Evolutionary conservation across 2,329 filamentous ascomycete species (phyloP).

Genomic region (Cryoendolithus antarcticus): DNA sequence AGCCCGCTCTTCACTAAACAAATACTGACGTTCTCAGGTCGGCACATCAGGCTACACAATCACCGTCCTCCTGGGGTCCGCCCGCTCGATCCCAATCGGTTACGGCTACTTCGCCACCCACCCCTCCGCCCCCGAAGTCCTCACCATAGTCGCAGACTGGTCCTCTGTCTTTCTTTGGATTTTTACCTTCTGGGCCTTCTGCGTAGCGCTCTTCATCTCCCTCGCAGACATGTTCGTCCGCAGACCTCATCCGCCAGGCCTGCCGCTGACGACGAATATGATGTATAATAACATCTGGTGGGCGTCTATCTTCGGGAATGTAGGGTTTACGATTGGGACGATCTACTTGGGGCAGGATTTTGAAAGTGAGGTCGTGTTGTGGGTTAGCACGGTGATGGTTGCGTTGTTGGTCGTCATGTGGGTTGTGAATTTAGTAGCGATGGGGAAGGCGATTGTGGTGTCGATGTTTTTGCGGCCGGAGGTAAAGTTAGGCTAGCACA

Average conservation of each 20-base stretch:
- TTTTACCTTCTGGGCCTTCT: constrained; percentile 38
- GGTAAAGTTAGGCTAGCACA: no score
- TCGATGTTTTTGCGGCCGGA: neutral
- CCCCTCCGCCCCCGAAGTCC: constrained; percentile 9
- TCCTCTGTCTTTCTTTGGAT: constrained; percentile 36
- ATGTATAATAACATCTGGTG: constrained; percentile 41
- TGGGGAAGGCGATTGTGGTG: constrained; percentile 42
- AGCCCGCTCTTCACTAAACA: no score
- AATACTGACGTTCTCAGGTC: constrained; percentile 17
- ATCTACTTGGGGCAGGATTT: constrained; percentile 42
- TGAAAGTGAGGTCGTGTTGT: constrained; percentile 39
- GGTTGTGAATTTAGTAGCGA: constrained; percentile 38
- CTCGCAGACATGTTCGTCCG: constrained; percentile 7
- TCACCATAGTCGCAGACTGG: constrained; percentile 15
- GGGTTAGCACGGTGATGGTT: constrained; percentile 45
- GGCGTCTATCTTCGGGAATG: constrained; percentile 55
- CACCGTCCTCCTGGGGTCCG: constrained; percentile 16
- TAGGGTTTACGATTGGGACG: constrained; percentile 48
- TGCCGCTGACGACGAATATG: constrained; percentile 7
- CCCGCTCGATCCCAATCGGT: constrained; percentile 9
- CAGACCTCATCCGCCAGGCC: no score
- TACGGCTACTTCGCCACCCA: constrained; percentile 13
- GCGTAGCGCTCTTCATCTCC: constrained; percentile 10
- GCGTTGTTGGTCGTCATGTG: constrained; percentile 43
- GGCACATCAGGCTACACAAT: constrained; percentile 27